A percentile compares a stretch with the other conserved stretches of the same genome.
Conservation (phyloP, 2,329 filamentous ascomycete genomes). For the Talaromyces sp. region DNA sequence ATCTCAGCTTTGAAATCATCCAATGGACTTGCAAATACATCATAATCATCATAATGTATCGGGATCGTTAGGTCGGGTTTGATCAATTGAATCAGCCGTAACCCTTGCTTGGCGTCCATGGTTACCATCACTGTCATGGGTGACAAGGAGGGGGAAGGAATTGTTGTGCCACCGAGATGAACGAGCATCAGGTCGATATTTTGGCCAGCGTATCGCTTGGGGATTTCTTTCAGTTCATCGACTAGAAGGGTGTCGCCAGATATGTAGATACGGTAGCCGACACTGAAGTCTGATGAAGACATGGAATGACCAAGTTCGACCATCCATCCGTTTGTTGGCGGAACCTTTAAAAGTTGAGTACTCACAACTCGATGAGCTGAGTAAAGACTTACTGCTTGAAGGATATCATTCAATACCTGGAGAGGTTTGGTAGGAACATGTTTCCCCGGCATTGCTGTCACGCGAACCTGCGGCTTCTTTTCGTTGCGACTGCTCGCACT, state of each 20-base stretch:
- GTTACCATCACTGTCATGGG: slow-evolving; percentile 67
- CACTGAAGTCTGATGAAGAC: slow-evolving; percentile 34
- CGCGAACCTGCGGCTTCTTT: slow-evolving; percentile 48
- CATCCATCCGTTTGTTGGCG: slow-evolving; percentile 66
- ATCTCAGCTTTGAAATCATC: slow-evolving; percentile 59
- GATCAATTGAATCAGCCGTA: slow-evolving; percentile 59
- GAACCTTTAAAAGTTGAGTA: slow-evolving; percentile 41
- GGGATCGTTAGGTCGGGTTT: slow-evolving; percentile 62
- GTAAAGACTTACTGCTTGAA: slow-evolving; percentile 39
- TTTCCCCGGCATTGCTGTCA: slow-evolving; percentile 64
- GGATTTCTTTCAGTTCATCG: slow-evolving; percentile 61
- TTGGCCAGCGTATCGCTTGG: slow-evolving; percentile 51
- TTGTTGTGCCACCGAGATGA: slow-evolving; percentile 64
- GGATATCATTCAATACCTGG: slow-evolving; percentile 46
- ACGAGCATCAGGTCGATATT: slow-evolving; percentile 65
- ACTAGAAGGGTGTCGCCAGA: slow-evolving; percentile 64
- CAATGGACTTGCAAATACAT: slow-evolving; percentile 59
- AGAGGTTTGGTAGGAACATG: slow-evolving; percentile 53
- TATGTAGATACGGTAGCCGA: slow-evolving; percentile 62
- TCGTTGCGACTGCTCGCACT: background rate
- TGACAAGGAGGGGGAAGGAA: slow-evolving; percentile 58
- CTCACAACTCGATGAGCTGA: background rate
- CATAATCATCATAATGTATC: slow-evolving; percentile 64
- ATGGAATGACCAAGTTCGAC: slow-evolving; percentile 56
- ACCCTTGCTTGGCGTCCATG: slow-evolving; percentile 63